Conservation (phyloP, 2,329 filamentous ascomycete species). For the Conoideocrella luteorostrata region DNA sequence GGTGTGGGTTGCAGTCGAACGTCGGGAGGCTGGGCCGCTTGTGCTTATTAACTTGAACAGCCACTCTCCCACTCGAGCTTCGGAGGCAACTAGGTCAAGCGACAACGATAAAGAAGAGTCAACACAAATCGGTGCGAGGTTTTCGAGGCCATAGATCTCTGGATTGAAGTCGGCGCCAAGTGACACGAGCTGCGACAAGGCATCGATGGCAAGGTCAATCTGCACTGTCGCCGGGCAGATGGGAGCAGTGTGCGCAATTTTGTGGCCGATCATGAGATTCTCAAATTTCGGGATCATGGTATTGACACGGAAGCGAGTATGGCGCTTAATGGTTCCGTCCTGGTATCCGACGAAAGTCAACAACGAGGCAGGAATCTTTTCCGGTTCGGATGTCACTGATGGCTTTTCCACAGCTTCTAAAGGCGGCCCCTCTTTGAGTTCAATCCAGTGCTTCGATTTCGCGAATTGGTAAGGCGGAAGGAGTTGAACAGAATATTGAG, state of each 20-base stretch:
- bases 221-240: conserved; percentile 31
- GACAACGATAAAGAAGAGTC: too few species aligned
- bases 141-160: too few species aligned
- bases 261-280: conserved; percentile 27
- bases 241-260: conserved; percentile 31
- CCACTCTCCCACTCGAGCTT: too few species aligned
- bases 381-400: too few species aligned
- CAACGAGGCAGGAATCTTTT: too few species aligned
- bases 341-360: conserved; percentile 1
- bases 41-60: too few species aligned
- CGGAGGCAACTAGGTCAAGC: too few species aligned
- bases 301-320: conserved; percentile 37
- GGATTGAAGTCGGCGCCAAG: background rate
- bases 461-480: conserved; percentile 40
- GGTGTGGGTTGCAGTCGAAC: too few species aligned
- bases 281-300: conserved; percentile 28
- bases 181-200: conserved; percentile 16
- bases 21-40: too few species aligned
- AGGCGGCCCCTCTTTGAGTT: too few species aligned
- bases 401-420: too few species aligned
- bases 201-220: conserved; percentile 24
- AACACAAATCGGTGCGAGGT: too few species aligned
- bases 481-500: conserved; percentile 14
- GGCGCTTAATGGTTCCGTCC: background rate
- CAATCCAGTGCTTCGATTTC: conserved; percentile 31